Conservation (phyloP, 139 green algal genomes). For the Tetratostichococcus sp. region DNA sequence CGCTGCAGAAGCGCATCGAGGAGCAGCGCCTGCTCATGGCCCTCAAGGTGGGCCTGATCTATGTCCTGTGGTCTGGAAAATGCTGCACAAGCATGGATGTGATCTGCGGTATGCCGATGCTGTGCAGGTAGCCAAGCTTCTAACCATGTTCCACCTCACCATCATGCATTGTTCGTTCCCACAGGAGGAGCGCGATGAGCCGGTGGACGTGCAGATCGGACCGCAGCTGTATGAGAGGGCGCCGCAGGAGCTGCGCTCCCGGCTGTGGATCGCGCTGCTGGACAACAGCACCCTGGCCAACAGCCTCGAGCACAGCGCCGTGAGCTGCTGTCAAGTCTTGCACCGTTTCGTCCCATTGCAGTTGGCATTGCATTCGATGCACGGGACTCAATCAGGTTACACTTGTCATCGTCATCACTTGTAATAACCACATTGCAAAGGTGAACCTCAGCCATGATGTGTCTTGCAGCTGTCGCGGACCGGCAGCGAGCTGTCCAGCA, state of each 20-base stretch:
- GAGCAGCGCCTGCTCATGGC: constrained; percentile 33
- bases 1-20: constrained; percentile 41
- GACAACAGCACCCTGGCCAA: constrained; percentile 37
- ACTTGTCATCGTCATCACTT: too few species aligned
- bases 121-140: too few species aligned
- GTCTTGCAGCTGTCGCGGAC: background rate
- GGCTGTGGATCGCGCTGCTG: constrained; percentile 76
- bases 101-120: too few species aligned
- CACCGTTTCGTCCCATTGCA: too few species aligned
- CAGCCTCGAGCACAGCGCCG: constrained; percentile 12
- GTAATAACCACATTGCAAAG: too few species aligned
- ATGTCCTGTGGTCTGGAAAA: too few species aligned
- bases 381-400: too few species aligned
- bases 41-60: background rate
- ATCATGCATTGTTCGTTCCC: too few species aligned
- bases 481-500: background rate
- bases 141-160: too few species aligned
- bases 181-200: constrained; percentile 35
- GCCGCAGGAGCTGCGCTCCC: constrained; percentile 73
- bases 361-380: too few species aligned
- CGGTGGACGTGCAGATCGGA: constrained; percentile 56
- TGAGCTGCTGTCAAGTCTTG: background rate
- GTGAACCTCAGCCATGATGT: too few species aligned
- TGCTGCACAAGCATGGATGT: too few species aligned
- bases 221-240: constrained; percentile 63